Percentiles rank a stretch among this genome's conserved stretches.
phyloP scores from a whole-genome alignment of 352 stramenopile genomes.

The Phytophthora meadii region DNA sequence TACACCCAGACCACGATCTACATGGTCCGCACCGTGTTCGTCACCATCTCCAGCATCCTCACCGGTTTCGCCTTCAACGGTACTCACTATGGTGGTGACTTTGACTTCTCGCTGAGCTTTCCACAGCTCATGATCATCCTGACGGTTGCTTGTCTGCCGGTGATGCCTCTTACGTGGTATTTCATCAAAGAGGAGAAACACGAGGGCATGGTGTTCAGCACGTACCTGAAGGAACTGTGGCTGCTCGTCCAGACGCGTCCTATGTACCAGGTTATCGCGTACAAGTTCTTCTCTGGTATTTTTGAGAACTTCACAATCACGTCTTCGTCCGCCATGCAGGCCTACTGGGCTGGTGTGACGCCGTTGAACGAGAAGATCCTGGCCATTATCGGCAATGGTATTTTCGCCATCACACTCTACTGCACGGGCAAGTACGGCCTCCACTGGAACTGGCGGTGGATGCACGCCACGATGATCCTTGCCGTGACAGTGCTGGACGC shows the following conservation, averaged over 20 bases:
- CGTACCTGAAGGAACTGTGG: slow-evolving; percentile 51
- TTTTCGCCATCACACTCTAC: slow-evolving; percentile 41
- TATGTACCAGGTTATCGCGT: slow-evolving; percentile 60
- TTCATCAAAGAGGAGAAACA: slow-evolving; percentile 58
- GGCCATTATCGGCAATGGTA: slow-evolving; percentile 33
- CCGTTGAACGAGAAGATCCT: slow-evolving; percentile 40
- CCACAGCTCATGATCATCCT: slow-evolving; percentile 46
- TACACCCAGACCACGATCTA: slow-evolving; percentile 60
- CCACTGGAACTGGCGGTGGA: slow-evolving; percentile 49
- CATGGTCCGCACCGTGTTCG: slow-evolving; percentile 46
- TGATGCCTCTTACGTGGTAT: slow-evolving; percentile 55
- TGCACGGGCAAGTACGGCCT: slow-evolving; percentile 44
- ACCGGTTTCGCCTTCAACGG: slow-evolving; percentile 55
- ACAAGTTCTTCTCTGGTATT: slow-evolving; percentile 53
- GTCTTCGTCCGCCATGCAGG: slow-evolving; percentile 39
- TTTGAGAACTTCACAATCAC: slow-evolving; percentile 48
- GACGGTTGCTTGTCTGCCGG: slow-evolving; percentile 33
- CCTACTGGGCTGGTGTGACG: slow-evolving; percentile 44
- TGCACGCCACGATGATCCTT: slow-evolving; percentile 38
- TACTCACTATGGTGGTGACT: slow-evolving; percentile 49
- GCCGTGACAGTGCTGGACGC: slow-evolving; percentile 37
- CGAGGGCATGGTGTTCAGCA: slow-evolving; percentile 36
- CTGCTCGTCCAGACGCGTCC: slow-evolving; percentile 41
- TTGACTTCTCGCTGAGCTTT: slow-evolving; percentile 51
- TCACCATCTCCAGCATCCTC: slow-evolving; percentile 47